Percentiles rank a stretch among this genome's conserved stretches.
These are phyloP conservation scores for Aspergillus thermomutatus DNA, from an alignment of 2,329 filamentous ascomycete genomes.

Conservation along the genomic window DNA sequence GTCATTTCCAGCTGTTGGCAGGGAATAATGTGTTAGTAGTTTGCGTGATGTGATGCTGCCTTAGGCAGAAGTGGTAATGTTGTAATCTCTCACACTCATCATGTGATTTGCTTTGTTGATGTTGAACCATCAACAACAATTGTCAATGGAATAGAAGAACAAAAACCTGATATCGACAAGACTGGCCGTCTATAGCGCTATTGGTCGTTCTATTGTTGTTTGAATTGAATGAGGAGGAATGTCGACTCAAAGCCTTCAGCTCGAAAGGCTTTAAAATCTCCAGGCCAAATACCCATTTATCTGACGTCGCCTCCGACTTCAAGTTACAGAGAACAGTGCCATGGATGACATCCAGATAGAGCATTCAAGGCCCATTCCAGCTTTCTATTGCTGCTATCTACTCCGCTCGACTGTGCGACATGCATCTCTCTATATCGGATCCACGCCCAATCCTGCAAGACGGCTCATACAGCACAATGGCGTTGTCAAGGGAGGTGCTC, in stretches of 20 bases:
- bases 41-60: neutral
- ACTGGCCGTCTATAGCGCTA: neutral
- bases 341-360: slow-evolving; percentile 20
- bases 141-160: neutral
- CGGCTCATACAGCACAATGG: slow-evolving; percentile 93
- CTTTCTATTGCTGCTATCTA: slow-evolving; percentile 91
- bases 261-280: neutral
- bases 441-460: slow-evolving; percentile 81
- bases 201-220: neutral
- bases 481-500: slow-evolving; percentile 73
- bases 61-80: neutral
- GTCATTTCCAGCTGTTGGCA: neutral
- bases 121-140: neutral
- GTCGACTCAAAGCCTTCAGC: neutral
- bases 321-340: neutral
- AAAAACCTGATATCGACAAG: neutral
- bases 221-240: neutral
- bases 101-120: neutral
- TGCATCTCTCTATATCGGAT: slow-evolving; percentile 77
- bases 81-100: neutral
- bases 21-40: too few species aligned
- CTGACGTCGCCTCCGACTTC: neutral
- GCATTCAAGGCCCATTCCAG: slow-evolving; percentile 65
- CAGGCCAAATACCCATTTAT: neutral
- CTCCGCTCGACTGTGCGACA: slow-evolving; percentile 76